Base-by-base conservation (phyloP, 2,329 filamentous ascomycete species). In the Byssochlamys sp. region DNA sequence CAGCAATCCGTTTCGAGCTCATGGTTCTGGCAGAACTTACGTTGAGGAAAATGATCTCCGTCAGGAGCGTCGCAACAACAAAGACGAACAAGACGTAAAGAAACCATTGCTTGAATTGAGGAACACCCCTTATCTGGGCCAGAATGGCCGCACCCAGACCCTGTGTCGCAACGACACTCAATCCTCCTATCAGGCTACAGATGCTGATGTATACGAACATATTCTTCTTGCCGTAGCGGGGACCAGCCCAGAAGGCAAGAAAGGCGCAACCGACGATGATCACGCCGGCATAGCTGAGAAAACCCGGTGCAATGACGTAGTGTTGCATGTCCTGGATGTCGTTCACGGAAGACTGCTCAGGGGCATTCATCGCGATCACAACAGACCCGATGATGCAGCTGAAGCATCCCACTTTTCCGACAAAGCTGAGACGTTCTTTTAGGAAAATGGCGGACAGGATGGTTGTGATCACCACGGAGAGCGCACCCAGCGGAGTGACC, bases 171-270 rank as follows among this genome's bases (percentile, higher is more conserved):
- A 97, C 94, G 7, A 97, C 94, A 74, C 91, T 96, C 68, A 97
- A 78, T 1, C 91, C 94, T 62, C 94, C 94, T 60, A 97, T 85
- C 79, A 95, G 83, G 76, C 91, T 96, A 81, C 94, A 99, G 65
- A 99, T 92, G 65, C 88, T 91, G 64, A 99, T 84, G 75, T 99
- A 97, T 33, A 97, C 91, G 72, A 99, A 81, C 94, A 99, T 97
- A 68, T 89, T 92, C 80, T 90, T 92, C 77, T 95, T 96, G 53
- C 91, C 94, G 71, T 92, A 99, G 66, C 87, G 83, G 14, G 94
- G 94, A 0, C 84, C 94, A 49, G 84, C 86, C 81, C 87, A 97
- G 53, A 94, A 75, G 0, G 90, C 90, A 35, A 88, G 84, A 60
- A 91, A 82, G 10, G 77, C 66, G 58, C 85, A 88, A 0, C 85